phyloP scores from a whole-genome alignment of 1,139 yeast genomes.

The Nakaseomyces glabratus region DNA sequence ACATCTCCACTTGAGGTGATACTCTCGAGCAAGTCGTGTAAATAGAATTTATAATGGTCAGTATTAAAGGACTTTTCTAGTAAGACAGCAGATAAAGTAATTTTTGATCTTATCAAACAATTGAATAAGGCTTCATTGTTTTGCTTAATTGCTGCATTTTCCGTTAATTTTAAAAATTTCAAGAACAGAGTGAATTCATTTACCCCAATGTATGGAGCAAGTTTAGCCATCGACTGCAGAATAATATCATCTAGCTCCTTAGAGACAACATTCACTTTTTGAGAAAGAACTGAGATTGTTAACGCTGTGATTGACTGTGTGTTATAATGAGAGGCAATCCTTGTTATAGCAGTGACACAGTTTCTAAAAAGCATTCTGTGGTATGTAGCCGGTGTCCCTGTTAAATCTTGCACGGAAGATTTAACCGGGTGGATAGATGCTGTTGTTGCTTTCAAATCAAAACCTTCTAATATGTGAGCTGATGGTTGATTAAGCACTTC shows the following conservation, averaged over 20 bases:
- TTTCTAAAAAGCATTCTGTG: slow-evolving; percentile 37
- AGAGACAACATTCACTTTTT: slow-evolving; percentile 51
- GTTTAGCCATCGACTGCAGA: slow-evolving; percentile 42
- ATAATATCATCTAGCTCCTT: slow-evolving; percentile 36
- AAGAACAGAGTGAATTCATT: slow-evolving; percentile 44
- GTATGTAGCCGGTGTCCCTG: slow-evolving; percentile 11
- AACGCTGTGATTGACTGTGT: slow-evolving; percentile 74
- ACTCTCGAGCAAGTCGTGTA: slow-evolving; percentile 56
- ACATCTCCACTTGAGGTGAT: slow-evolving; percentile 79
- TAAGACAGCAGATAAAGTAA: slow-evolving; percentile 43
- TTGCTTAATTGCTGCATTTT: slow-evolving; percentile 31
- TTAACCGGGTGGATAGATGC: slow-evolving; percentile 3
- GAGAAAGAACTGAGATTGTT: slow-evolving; percentile 74
- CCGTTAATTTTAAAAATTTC: slow-evolving; percentile 38
- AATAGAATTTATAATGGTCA: slow-evolving; percentile 50
- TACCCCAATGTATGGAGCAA: slow-evolving; percentile 45
- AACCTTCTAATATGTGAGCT: slow-evolving; percentile 1
- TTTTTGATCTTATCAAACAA: slow-evolving; percentile 42
- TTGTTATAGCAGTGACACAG: slow-evolving; percentile 64
- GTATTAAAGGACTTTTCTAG: slow-evolving; percentile 30
- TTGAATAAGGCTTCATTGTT: slow-evolving; percentile 32
- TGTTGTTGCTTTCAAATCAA: slow-evolving; percentile 5
- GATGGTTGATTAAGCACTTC: background rate
- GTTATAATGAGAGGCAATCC: slow-evolving; percentile 57
- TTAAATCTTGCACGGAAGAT: background rate